Base-by-base conservation (phyloP, 2,329 filamentous ascomycete species). In the Knufia petricola region DNA sequence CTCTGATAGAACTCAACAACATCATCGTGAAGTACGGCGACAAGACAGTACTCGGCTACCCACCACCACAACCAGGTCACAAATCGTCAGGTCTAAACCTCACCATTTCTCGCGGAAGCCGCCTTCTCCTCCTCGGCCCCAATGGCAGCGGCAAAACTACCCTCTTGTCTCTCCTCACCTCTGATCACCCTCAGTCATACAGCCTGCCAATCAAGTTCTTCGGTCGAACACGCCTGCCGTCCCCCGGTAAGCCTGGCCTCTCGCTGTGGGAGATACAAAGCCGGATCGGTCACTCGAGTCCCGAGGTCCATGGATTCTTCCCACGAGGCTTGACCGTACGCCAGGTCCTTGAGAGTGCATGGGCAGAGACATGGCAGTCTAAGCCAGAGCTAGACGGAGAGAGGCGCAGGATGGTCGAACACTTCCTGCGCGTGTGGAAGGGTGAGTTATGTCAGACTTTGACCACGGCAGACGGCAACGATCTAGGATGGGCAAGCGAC, bases 91-190 rank as follows among this genome's bases (percentile, higher is more conserved):
- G 90, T 0, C 70, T 96, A 4, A 76, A 83, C 61, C 95, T 92
- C 87, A 85, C 77, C 0, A 82, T 96, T 20, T 78, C 81, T 32
- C 78, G 84, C 45, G 89, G 90, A 20, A 81, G 95, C 63, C 80
- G 89, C 53, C 95, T 88, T 85, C 90, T 86, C 2, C 78, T 96
- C 15, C 92, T 98, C 61, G 92, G 92, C 0, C 84, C 89, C 26
- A 96, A 98, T 59, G 92, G 77, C 10, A 95, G 87, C 0, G 92
- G 92, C 15, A 98, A 98, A 70, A 98, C 92, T 0, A 98, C 92
- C 0, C 76, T 98, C 32, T 77, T 96, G 23, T 92, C 88, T 3
- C 75, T 98, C 4, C 85, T 98, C 51, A 94, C 87, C 51, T 96
- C 90, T 1, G 92, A 98, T 61, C 92, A 98, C 59, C 92, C 92